Conservation (phyloP, 2,329 filamentous ascomycete genomes). For the Phaeophleospora eucalypticola region DNA sequence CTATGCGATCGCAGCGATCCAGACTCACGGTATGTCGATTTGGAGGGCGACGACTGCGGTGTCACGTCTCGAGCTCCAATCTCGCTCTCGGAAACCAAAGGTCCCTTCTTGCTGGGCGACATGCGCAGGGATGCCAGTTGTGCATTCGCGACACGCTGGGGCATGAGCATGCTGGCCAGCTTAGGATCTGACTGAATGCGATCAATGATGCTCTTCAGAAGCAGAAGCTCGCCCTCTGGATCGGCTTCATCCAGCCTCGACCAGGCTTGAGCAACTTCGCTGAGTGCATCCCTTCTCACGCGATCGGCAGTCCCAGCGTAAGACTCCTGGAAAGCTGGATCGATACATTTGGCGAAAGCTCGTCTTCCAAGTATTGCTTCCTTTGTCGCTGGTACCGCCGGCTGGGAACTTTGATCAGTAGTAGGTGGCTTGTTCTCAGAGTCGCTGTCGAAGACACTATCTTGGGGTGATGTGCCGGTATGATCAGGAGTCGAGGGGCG, state of each 20-base stretch:
- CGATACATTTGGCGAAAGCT: slow-evolving; percentile 75
- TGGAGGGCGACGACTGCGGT: slow-evolving; percentile 27
- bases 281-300: slow-evolving; percentile 77
- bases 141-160: slow-evolving; percentile 32
- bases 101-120: slow-evolving; percentile 25
- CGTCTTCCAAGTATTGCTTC: slow-evolving; percentile 78
- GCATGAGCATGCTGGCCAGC: slow-evolving; percentile 48
- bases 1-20: slow-evolving; percentile 19
- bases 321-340: slow-evolving; percentile 77
- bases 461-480: slow-evolving; percentile 22
- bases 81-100: slow-evolving; percentile 18
- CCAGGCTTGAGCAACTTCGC: slow-evolving; percentile 79
- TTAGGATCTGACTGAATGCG: slow-evolving; percentile 67
- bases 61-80: slow-evolving; percentile 20
- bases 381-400: slow-evolving; percentile 51
- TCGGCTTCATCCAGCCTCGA: slow-evolving; percentile 79
- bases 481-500: slow-evolving; percentile 20
- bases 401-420: slow-evolving; percentile 21
- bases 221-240: slow-evolving; percentile 82
- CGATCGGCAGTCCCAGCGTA: slow-evolving; percentile 66
- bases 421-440: slow-evolving; percentile 63
- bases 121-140: slow-evolving; percentile 34
- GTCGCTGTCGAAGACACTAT: slow-evolving; percentile 37
- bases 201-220: slow-evolving; percentile 74
- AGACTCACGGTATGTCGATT: slow-evolving; percentile 12